Evolutionary conservation across 208 protist species (phyloP).

Genomic region (Acanthamoeba sp.): DNA sequence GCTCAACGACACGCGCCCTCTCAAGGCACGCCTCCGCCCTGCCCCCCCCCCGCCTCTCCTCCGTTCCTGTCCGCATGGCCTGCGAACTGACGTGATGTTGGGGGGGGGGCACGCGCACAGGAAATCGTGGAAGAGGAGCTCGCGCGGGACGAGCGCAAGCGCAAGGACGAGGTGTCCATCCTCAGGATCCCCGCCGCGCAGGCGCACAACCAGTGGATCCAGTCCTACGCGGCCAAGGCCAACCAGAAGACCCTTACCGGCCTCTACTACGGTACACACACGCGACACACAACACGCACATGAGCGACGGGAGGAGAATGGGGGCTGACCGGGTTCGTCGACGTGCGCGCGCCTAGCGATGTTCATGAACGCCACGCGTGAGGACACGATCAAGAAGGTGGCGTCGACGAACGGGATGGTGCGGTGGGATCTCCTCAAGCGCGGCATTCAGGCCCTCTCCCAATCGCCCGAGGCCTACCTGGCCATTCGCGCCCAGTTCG

Average conservation of each 20-base stretch:
- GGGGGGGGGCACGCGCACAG: too few species aligned
- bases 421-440: conserved; percentile 51
- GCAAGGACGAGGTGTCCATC: conserved; percentile 73
- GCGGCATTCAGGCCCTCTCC: conserved; percentile 84
- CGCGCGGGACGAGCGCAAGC: conserved; percentile 40
- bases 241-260: conserved; percentile 31
- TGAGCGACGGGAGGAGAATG: too few species aligned
- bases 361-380: conserved; percentile 57
- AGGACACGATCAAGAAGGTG: conserved; percentile 78
- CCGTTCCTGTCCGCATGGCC: neutral
- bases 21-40: too few species aligned
- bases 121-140: conserved; percentile 87
- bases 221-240: conserved; percentile 71
- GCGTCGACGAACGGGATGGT: conserved; percentile 49
- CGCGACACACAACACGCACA: neutral
- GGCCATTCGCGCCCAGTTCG: conserved; percentile 89
- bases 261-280: conserved; percentile 65
- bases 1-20: conserved; percentile 90
- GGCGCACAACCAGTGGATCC: conserved; percentile 83
- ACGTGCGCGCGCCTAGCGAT: neutral
- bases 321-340: neutral
- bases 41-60: neutral
- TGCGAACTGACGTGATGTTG: neutral
- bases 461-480: conserved; percentile 89
- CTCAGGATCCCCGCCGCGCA: conserved; percentile 78